Conservation (phyloP, 2,329 filamentous ascomycete species). For the Trichophyton equinum region DNA sequence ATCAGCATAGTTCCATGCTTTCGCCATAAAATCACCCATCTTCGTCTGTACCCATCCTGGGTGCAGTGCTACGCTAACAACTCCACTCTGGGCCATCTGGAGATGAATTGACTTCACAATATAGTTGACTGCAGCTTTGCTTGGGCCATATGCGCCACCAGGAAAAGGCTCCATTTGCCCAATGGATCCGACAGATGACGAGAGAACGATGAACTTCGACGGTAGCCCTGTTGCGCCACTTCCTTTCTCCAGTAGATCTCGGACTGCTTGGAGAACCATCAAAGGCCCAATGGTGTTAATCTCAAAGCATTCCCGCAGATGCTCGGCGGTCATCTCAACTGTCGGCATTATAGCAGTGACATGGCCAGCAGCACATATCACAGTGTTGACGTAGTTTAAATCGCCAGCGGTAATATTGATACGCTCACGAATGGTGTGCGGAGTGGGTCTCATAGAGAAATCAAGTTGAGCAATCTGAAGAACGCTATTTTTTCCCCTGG, state of each 20-base stretch:
- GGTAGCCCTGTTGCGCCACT: neutral
- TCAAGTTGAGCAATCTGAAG: conserved; percentile 14
- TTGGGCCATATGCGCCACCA: conserved; percentile 17
- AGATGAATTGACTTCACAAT: conserved; percentile 15
- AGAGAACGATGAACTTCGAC: conserved; percentile 16
- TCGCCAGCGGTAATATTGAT: conserved; percentile 14
- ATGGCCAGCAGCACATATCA: conserved; percentile 24
- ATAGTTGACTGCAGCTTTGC: conserved; percentile 18
- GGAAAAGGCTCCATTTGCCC: conserved; percentile 14
- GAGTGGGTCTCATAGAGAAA: conserved; percentile 14
- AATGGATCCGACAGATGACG: conserved; percentile 18
- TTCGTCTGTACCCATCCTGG: conserved; percentile 29
- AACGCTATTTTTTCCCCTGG: conserved; percentile 7
- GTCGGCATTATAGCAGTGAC: conserved; percentile 49
- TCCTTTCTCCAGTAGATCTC: conserved; percentile 14
- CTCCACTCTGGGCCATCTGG: conserved; percentile 17
- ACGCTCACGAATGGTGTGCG: conserved; percentile 8
- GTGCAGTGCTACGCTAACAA: conserved; percentile 20
- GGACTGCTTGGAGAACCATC: conserved; percentile 16
- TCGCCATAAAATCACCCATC: conserved; percentile 21
- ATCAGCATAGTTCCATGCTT: conserved; percentile 21
- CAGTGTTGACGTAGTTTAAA: conserved; percentile 20
- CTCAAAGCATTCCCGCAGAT: conserved; percentile 14
- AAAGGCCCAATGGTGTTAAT: conserved; percentile 27
- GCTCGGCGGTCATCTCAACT: conserved; percentile 22